Percentiles rank a stretch among this genome's conserved stretches.
Evolutionary conservation across 169 alveolate genomes (phyloP).

Genomic region (Plasmodium fragile): DNA sequence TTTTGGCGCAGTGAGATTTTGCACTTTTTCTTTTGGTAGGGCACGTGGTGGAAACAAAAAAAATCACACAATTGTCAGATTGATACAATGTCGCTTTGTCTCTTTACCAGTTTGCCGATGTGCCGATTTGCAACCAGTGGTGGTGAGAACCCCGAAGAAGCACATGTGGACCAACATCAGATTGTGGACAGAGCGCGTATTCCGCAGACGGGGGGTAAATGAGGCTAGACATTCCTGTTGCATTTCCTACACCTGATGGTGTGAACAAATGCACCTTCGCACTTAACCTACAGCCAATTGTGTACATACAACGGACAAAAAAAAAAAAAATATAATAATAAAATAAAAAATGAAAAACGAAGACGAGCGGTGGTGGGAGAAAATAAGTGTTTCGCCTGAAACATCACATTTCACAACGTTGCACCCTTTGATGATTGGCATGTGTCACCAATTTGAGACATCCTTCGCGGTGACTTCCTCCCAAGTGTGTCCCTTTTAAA

Average conservation of each 20-base stretch:
- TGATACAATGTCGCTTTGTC: not conserved
- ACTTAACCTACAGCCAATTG: not conserved
- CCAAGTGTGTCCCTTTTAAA: not conserved
- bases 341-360: not conserved
- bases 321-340: not conserved
- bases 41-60: not conserved
- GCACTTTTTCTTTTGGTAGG: not conserved
- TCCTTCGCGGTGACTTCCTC: slow-evolving; percentile 7
- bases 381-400: not conserved
- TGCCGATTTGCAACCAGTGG: not conserved
- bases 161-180: not conserved
- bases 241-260: not conserved
- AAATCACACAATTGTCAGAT: not conserved
- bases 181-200: not conserved
- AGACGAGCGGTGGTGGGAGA: not conserved
- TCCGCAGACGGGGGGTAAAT: not conserved
- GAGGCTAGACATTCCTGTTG: not conserved
- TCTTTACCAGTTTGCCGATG: not conserved
- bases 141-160: not conserved
- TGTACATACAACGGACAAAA: slow-evolving; percentile 12
- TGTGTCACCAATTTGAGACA: not conserved
- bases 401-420: not conserved
- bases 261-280: not conserved
- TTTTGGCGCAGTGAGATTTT: not conserved
- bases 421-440: not conserved